Percentiles rank a stretch among this genome's conserved stretches.
Evolutionary conservation across 345 rosid species (phyloP).

Genomic region (Sonneratia alba): DNA sequence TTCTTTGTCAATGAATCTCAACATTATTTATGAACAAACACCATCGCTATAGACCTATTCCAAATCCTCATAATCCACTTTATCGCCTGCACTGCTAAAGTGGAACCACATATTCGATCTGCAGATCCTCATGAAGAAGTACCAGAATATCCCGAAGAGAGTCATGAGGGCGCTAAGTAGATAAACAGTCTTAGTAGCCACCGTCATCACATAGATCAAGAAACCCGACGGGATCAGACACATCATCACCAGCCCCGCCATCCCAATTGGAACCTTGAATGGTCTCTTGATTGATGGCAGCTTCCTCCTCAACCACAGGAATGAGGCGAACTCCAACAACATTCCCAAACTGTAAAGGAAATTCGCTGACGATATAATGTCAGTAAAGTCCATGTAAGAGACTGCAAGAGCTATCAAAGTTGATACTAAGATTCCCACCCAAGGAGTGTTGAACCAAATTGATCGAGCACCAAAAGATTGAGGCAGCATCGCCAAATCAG

Average conservation of each 20-base stretch:
- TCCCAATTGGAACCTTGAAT: conserved; percentile 28
- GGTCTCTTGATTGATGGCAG: conserved; percentile 30
- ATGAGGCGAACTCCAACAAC: conserved; percentile 44
- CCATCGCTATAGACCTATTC: not conserved
- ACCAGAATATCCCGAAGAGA: conserved; percentile 36
- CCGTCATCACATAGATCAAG: conserved; percentile 29
- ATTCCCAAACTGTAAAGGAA: conserved; percentile 45
- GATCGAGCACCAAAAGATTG: conserved; percentile 28
- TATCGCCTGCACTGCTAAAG: conserved; percentile 14
- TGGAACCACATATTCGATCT: conserved; percentile 23
- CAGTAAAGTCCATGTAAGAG: conserved; percentile 32
- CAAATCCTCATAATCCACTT: not conserved
- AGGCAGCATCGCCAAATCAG: conserved; percentile 43
- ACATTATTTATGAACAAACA: not conserved
- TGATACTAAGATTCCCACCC: conserved; percentile 39
- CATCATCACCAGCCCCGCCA: conserved; percentile 33
- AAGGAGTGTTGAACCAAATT: conserved; percentile 35
- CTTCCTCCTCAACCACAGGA: conserved; percentile 41
- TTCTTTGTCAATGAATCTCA: not conserved
- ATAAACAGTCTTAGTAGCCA: conserved; percentile 33
- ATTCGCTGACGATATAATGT: conserved; percentile 38
- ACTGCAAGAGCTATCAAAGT: conserved; percentile 31
- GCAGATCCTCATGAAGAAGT: conserved; percentile 30
- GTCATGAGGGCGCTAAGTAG: conserved; percentile 39
- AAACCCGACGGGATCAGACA: conserved; percentile 45